Percentiles rank a stretch among this genome's conserved stretches.
Conservation (phyloP, 2,329 filamentous ascomycete species). For the Fusarium devonianum region DNA sequence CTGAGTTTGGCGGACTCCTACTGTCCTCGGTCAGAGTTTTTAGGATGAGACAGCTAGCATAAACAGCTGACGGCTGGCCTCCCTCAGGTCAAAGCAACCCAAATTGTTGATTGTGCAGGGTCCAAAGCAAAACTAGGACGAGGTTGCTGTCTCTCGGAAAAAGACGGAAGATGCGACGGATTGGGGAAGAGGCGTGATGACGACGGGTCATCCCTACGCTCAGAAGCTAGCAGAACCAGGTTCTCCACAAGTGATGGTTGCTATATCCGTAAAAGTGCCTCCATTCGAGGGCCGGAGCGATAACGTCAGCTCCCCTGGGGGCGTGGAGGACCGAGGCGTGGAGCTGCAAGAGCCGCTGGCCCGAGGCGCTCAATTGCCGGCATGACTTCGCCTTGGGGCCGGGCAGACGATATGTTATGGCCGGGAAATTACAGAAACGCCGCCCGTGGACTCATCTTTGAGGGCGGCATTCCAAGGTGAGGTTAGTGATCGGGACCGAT, state of each 20-base stretch:
- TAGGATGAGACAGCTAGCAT: too few relatives aligned
- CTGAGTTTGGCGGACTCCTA: background rate
- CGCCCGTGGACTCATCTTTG: slow-evolving; percentile 12
- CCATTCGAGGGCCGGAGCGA: slow-evolving; percentile 20
- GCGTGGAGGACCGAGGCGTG: slow-evolving; percentile 22
- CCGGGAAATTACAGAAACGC: slow-evolving; percentile 6
- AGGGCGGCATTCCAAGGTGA: slow-evolving; percentile 21
- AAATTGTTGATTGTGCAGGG: slow-evolving; percentile 3
- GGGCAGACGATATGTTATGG: slow-evolving; percentile 2
- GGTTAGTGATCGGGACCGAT: slow-evolving; percentile 3
- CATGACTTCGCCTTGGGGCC: slow-evolving; percentile 10
- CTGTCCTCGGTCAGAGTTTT: slow-evolving; percentile 6
- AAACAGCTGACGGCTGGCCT: background rate
- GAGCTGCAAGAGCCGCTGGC: slow-evolving; percentile 36
- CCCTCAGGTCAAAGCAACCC: background rate
- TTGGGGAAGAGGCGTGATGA: slow-evolving; percentile 31
- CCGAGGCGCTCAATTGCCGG: slow-evolving; percentile 35
- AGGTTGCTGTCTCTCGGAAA: slow-evolving; percentile 16
- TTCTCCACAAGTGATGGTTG: slow-evolving; percentile 18
- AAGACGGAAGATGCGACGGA: slow-evolving; percentile 21
- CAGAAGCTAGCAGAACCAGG: slow-evolving; percentile 8
- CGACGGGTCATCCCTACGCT: slow-evolving; percentile 4
- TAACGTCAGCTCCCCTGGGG: slow-evolving; percentile 23
- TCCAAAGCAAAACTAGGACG: slow-evolving; percentile 10
- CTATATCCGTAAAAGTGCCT: slow-evolving; percentile 17